A percentile compares a stretch with the other conserved stretches of the same genome.
phyloP scores from a whole-genome alignment of 2,329 filamentous ascomycete genomes.

The Lanzia echinophila region DNA sequence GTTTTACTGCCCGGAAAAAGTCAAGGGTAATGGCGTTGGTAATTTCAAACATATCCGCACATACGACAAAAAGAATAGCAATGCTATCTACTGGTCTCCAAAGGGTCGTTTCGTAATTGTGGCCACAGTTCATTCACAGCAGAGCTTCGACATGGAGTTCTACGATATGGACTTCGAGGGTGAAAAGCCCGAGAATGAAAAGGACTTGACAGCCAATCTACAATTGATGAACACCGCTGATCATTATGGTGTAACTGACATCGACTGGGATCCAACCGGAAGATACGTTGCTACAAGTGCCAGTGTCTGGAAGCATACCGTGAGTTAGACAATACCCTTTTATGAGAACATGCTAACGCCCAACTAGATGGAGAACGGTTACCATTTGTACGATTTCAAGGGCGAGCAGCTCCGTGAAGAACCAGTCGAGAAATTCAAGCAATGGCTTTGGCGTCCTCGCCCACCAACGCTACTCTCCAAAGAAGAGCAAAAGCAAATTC shows the following conservation, averaged over 20 bases:
- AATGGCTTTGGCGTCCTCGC: constrained; percentile 89
- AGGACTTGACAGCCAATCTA: constrained; percentile 89
- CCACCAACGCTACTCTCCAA: constrained; percentile 86
- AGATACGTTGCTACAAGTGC: constrained; percentile 91
- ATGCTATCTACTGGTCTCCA: constrained; percentile 98
- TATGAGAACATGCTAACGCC: constrained; percentile 21
- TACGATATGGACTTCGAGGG: constrained; percentile 97
- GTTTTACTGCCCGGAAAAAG: constrained; percentile 96
- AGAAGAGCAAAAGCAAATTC: constrained; percentile 95
- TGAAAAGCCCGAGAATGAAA: constrained; percentile 86
- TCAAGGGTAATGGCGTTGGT: constrained; percentile 71
- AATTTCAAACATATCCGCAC: constrained; percentile 97
- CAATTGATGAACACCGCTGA: constrained; percentile 91
- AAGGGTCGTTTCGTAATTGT: constrained; percentile 92
- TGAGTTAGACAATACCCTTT: constrained; percentile 44
- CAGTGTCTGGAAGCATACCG: constrained; percentile 90
- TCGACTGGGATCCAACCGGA: constrained; percentile 96
- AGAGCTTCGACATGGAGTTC: constrained; percentile 94
- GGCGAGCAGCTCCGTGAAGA: constrained; percentile 86
- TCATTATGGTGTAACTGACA: constrained; percentile 95
- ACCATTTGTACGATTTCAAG: constrained; percentile 96
- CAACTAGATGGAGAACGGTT: constrained; percentile 92
- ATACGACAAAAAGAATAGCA: constrained; percentile 98
- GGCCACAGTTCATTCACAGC: constrained; percentile 84
- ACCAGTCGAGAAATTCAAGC: constrained; percentile 94